Evolutionary conservation across 768 basidiomycete genomes (phyloP).

Genomic region (Dacryopinax spathularia): DNA sequence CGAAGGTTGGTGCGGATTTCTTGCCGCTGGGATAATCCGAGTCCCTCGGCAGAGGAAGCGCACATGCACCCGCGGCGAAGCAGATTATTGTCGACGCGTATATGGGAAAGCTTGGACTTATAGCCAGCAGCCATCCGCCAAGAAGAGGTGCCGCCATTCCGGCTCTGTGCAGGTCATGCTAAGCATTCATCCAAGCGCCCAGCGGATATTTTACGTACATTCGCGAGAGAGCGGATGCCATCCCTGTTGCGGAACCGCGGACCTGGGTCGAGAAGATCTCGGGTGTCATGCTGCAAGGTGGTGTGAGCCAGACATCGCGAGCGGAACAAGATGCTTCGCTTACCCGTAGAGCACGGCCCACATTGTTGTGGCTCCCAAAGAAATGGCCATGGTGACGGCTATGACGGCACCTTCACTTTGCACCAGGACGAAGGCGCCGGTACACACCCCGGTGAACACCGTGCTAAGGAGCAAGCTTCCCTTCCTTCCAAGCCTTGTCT

Average conservation of each 20-base stretch:
- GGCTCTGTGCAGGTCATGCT: constrained; percentile 36
- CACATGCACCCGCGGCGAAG: constrained; percentile 44
- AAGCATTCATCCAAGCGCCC: not conserved
- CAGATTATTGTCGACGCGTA: constrained; percentile 60
- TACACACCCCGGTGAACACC: constrained; percentile 60
- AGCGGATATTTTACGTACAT: constrained; percentile 37
- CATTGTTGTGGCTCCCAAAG: constrained; percentile 70
- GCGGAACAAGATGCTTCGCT: constrained; percentile 5
- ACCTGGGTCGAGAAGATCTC: constrained; percentile 68
- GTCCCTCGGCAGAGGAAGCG: constrained; percentile 25
- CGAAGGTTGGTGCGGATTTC: not conserved
- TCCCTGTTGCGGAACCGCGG: constrained; percentile 76
- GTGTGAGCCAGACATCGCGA: not conserved
- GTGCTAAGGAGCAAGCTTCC: constrained; percentile 62
- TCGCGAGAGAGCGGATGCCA: constrained; percentile 72
- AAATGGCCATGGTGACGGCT: constrained; percentile 59
- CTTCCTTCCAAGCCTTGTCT: constrained; percentile 44
- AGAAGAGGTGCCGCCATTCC: constrained; percentile 79
- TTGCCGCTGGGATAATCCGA: not conserved
- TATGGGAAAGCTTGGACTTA: constrained; percentile 58
- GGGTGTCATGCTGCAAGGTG: constrained; percentile 50
- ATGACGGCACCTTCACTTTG: constrained; percentile 44
- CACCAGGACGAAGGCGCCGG: constrained; percentile 51
- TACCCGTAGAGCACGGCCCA: constrained; percentile 74
- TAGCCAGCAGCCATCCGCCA: constrained; percentile 55